phyloP scores from a whole-genome alignment of 345 rosid genomes.

The Orychophragmus violaceus region DNA sequence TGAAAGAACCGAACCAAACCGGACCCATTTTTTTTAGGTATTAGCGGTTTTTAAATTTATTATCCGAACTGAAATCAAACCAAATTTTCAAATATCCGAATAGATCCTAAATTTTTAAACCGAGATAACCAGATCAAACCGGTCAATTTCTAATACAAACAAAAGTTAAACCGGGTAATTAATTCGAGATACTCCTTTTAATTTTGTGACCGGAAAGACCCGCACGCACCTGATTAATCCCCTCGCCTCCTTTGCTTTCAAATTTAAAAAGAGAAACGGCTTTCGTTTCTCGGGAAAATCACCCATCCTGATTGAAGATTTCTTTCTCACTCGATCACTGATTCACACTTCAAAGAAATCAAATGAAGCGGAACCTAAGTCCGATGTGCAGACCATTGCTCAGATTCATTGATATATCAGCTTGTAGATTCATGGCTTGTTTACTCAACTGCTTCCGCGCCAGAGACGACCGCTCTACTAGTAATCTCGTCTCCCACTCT shows the following conservation, averaged over 20 bases:
- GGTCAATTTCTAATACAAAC: not conserved
- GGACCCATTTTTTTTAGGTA: no score
- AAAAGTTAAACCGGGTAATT: not conserved
- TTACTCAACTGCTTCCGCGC: constrained; percentile 66
- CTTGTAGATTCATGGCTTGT: constrained; percentile 63
- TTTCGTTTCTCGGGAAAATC: constrained; percentile 21
- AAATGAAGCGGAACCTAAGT: constrained; percentile 35
- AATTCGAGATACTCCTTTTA: not conserved
- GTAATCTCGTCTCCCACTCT: constrained; percentile 26
- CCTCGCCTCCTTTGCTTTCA: constrained; percentile 24
- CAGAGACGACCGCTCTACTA: constrained; percentile 37
- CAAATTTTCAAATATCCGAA: no score
- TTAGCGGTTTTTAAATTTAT: no score
- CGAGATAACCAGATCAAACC: no score
- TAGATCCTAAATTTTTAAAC: no score
- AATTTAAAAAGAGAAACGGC: constrained; percentile 17
- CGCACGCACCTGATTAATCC: constrained; percentile 12
- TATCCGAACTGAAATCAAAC: no score
- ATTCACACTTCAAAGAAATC: not conserved
- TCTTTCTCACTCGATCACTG: not conserved
- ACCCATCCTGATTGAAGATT: not conserved
- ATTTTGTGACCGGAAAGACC: not conserved
- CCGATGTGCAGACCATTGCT: constrained; percentile 32
- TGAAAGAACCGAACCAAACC: no score
- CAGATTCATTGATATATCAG: constrained; percentile 23